Evolutionary conservation across 192 early-diverging fungal species (phyloP), one percentile per base, ranked within the genome.

Genomic region (Gonapodya prolifera): DNA sequence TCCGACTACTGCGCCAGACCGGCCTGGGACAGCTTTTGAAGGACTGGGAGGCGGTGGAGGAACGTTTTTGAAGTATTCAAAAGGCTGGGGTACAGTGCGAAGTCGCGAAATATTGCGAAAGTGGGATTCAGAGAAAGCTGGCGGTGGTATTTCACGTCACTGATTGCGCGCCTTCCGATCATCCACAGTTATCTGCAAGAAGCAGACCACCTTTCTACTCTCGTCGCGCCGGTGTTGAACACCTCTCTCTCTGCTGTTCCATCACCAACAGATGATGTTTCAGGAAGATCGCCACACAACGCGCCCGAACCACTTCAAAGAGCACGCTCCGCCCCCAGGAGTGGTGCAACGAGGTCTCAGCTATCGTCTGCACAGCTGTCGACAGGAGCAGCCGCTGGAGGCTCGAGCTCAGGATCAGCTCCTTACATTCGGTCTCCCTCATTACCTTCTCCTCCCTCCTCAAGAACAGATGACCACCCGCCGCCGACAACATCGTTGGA

Each of bases 151-250:
- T n/a, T 17, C n/a, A 32, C 0, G 1, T 0, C 28, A 29, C 30
- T 17, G n/a, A n/a, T n/a, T n/a, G n/a, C n/a, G n/a, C n/a, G n/a
- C n/a, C n/a, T n/a, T n/a, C n/a, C n/a, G n/a, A 23, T 31, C 16
- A 34, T 30, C 28, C 17, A n/a, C 61, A 85, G 84, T 74, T 85
- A 87, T 70, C 78, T 87, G 33, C 79, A 79, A 30, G 86, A 87
- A 75, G 84, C 85, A 30, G 82, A 83, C 29, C 75, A 78, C 70
- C 78, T 87, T 29, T 78, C 74, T 61, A 0, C 35, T 32, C 76
- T 69, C n/a, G 30, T n/a, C 36, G 28, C 33, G 30, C 34, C 76
- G 13, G 74, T 75, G 16, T 18, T 73, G 32, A 33, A 8, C 18
- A n/a, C 29, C 29, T 77, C 76, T 28, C 36, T 77, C 34, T 32